A percentile compares a stretch with the other conserved stretches of the same genome.
phyloP scores from a whole-genome alignment of 805 yeast genomes.

The Ogataea angusta region DNA sequence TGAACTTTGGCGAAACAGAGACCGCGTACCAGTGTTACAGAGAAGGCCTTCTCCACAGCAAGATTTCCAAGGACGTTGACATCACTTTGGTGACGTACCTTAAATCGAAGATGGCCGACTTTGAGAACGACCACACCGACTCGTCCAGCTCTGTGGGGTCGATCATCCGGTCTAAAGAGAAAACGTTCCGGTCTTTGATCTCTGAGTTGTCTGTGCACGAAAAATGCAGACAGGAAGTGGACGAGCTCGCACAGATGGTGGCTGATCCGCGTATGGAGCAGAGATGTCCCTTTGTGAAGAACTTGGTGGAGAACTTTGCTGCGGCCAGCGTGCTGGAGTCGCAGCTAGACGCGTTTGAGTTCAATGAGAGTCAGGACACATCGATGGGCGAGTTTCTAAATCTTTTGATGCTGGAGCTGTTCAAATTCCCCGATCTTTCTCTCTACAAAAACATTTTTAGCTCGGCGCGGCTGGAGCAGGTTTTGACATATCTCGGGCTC shows the following conservation, averaged over 20 bases:
- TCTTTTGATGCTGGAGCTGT: constrained; percentile 10
- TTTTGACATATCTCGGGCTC: constrained; percentile 9
- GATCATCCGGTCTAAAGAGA: constrained; percentile 13
- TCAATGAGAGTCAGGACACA: constrained; percentile 3
- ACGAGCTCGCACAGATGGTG: constrained; percentile 9
- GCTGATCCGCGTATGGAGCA: constrained; percentile 1
- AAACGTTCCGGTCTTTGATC: constrained; percentile 15
- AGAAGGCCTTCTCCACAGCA: constrained; percentile 18
- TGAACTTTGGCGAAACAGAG: constrained; percentile 12
- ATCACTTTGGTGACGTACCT: constrained; percentile 8
- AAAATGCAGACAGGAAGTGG: constrained; percentile 15
- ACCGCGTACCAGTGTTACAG: constrained; percentile 16
- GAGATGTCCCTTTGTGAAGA: constrained; percentile 6
- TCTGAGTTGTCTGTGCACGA: constrained; percentile 16
- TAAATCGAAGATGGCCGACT: constrained; percentile 9
- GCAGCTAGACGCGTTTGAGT: constrained; percentile 5
- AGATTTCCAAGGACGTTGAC: constrained; percentile 12
- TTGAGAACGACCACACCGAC: constrained; percentile 9
- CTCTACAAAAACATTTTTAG: constrained; percentile 9
- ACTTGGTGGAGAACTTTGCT: constrained; percentile 5
- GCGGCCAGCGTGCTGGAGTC: constrained; percentile 7
- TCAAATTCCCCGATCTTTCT: constrained; percentile 11
- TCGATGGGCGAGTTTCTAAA: constrained; percentile 7
- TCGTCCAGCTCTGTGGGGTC: constrained; percentile 16
- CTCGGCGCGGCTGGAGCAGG: constrained; percentile 15